Conservation (phyloP, 2,329 filamentous ascomycete genomes). For the Talaromyces sp. region DNA sequence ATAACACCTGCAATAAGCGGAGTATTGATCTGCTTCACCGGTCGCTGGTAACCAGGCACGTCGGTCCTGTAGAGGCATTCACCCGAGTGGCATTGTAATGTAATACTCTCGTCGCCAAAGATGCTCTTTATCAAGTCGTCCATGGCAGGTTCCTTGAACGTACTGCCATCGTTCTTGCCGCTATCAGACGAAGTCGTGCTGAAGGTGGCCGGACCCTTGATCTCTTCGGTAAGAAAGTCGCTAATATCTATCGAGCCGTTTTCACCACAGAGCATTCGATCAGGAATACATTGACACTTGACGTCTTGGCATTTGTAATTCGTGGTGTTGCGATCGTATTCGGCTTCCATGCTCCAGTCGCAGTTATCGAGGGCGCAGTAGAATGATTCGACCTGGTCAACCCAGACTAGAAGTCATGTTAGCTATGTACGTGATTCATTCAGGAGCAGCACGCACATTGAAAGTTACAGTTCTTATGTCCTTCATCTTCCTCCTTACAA, state of each 20-base stretch:
- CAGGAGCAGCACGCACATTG: conserved; percentile 63
- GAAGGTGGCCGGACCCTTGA: conserved; percentile 85
- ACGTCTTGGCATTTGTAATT: conserved; percentile 81
- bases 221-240: conserved; percentile 78
- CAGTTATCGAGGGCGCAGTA: conserved; percentile 88
- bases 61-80: conserved; percentile 93
- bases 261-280: conserved; percentile 90
- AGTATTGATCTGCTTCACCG: conserved; percentile 93
- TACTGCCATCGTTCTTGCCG: conserved; percentile 66
- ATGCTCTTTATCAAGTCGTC: conserved; percentile 82
- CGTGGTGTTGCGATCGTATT: conserved; percentile 72
- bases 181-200: conserved; percentile 59
- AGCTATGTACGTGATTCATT: conserved; percentile 20
- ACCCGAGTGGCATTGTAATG: conserved; percentile 74
- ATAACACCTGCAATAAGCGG: conserved; percentile 93
- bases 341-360: conserved; percentile 65
- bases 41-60: conserved; percentile 82
- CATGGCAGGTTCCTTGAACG: conserved; percentile 89
- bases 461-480: conserved; percentile 78
- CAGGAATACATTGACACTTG: conserved; percentile 81
- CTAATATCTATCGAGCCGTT: conserved; percentile 86
- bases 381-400: conserved; percentile 89
- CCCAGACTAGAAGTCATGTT: conserved; percentile 68
- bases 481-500: conserved; percentile 59
- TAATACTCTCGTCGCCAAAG: conserved; percentile 89